phyloP scores from a whole-genome alignment of 768 basidiomycete genomes.

The Trichaptum fuscoviolaceum region DNA sequence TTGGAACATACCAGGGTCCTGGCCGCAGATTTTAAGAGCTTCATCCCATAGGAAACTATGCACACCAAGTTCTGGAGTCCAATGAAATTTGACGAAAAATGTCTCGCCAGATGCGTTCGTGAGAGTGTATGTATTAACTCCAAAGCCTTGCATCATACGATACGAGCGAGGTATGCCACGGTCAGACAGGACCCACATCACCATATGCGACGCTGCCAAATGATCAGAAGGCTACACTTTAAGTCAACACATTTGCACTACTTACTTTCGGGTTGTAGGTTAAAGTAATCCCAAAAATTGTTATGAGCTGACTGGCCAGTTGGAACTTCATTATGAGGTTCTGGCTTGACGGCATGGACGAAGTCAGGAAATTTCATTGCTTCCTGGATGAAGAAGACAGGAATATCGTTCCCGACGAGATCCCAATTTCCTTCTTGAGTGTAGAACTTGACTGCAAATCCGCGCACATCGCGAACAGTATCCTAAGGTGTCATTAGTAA shows the following conservation, averaged over 20 bases:
- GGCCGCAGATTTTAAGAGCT: conserved; percentile 73
- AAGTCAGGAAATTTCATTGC: conserved; percentile 84
- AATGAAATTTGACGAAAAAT: conserved; percentile 87
- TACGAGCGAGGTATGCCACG: conserved; percentile 79
- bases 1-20: conserved; percentile 61
- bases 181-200: conserved; percentile 85
- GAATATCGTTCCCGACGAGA: conserved; percentile 78
- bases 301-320: conserved; percentile 69
- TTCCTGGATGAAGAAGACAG: conserved; percentile 79
- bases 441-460: conserved; percentile 82
- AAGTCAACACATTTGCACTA: conserved; percentile 17
- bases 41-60: conserved; percentile 89
- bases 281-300: conserved; percentile 84
- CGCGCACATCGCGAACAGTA: conserved; percentile 80
- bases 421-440: conserved; percentile 87
- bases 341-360: conserved; percentile 80
- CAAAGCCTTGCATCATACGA: conserved; percentile 88
- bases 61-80: conserved; percentile 74
- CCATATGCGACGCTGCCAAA: conserved; percentile 56
- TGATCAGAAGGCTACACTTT: conserved; percentile 5
- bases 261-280: conserved; percentile 60
- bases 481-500: conserved; percentile 32
- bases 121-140: conserved; percentile 81
- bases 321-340: conserved; percentile 78
- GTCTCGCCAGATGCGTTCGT: conserved; percentile 61